Percentiles rank a stretch among this genome's conserved stretches.
Conservation (phyloP, 768 basidiomycete species). For the Kwoniella mangroviensis region DNA sequence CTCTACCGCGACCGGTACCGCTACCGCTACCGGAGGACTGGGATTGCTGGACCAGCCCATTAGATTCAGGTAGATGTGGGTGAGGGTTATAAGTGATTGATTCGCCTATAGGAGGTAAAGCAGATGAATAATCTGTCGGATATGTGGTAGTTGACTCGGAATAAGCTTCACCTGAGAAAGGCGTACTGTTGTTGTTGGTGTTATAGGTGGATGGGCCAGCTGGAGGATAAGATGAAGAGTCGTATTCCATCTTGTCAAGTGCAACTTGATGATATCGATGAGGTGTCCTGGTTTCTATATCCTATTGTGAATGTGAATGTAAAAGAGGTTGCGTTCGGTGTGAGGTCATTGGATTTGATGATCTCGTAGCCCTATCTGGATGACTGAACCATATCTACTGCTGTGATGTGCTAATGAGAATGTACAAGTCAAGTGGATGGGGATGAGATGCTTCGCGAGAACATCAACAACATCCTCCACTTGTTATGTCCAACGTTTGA, state of each 20-base stretch:
- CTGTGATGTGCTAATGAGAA: no score
- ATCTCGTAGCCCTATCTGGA: no score
- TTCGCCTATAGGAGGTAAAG: neutral
- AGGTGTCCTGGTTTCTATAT: no score
- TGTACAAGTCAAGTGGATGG: no score
- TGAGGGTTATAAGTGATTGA: neutral
- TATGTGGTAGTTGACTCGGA: neutral
- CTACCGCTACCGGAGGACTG: neutral
- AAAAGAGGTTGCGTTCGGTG: no score
- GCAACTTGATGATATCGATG: no score
- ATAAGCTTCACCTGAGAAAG: neutral
- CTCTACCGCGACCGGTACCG: constrained; percentile 21
- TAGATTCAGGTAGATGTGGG: neutral
- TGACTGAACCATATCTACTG: no score
- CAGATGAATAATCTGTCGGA: constrained; percentile 1
- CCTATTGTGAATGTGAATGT: no score
- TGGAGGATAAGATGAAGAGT: constrained; percentile 1
- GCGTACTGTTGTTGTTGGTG: neutral
- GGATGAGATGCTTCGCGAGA: no score
- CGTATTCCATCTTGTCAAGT: constrained; percentile 5
- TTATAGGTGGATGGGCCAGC: constrained; percentile 1
- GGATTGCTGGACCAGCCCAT: neutral
- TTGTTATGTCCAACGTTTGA: no score
- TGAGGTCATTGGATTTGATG: no score
- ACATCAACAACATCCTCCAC: no score